Evolutionary conservation across 2,329 filamentous ascomycete genomes (phyloP).

Genomic region (Stenocarpella maydis): DNA sequence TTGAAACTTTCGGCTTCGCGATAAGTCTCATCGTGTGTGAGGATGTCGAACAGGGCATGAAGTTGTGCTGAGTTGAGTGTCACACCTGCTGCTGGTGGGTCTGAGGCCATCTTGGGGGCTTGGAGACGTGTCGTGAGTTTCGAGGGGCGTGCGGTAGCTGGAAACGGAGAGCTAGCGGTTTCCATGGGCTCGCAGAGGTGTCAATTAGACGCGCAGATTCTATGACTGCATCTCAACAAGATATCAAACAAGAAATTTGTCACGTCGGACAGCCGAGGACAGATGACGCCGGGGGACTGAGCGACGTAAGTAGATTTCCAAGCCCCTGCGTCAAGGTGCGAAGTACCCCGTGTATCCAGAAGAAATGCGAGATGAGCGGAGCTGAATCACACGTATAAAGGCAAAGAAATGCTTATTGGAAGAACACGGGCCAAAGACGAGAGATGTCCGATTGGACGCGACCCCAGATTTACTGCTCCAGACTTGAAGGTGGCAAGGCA

Average conservation of each 20-base stretch:
- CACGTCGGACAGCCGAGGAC: background rate
- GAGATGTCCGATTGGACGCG: background rate
- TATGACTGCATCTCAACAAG: no score
- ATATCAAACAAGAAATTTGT: no score
- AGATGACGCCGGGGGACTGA: slow-evolving; percentile 5
- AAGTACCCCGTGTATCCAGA: no score
- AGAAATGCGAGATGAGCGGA: background rate
- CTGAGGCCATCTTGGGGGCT: slow-evolving; percentile 24
- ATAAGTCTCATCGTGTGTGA: slow-evolving; percentile 67
- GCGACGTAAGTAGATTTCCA: background rate
- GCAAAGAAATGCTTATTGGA: background rate
- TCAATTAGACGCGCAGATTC: no score
- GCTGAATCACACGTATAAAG: no score
- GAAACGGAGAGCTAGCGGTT: background rate
- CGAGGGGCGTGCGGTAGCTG: background rate
- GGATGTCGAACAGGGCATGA: slow-evolving; percentile 65
- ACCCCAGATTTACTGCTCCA: background rate
- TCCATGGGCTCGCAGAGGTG: background rate
- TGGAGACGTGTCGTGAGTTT: slow-evolving; percentile 4
- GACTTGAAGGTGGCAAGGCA: slow-evolving; percentile 4
- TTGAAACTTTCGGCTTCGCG: slow-evolving; percentile 78
- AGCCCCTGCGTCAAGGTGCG: background rate
- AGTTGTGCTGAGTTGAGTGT: slow-evolving; percentile 52
- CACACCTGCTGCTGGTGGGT: background rate
- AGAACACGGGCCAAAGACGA: background rate